Base-by-base conservation (phyloP, 106 monocot genomes). In the Vanilla planifolia region DNA sequence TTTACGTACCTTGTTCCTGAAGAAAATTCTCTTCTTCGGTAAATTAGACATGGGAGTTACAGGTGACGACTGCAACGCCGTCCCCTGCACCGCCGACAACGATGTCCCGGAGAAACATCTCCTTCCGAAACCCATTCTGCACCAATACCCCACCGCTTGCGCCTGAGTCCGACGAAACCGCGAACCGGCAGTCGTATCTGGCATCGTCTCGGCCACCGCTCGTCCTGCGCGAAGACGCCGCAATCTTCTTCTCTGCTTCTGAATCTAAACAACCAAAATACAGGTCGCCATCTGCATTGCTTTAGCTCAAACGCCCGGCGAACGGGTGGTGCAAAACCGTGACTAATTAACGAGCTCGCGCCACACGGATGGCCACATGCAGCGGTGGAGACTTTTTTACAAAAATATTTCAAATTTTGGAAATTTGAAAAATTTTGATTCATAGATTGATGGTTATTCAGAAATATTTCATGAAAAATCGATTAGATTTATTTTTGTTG, bases 11-110 rank as follows among this genome's bases (percentile, higher is more conserved):
- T 82, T 82, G 65, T 64, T 75, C 43, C 27, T 33, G 75, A 87
- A 87, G 65, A 87, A 87, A 48, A 87, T 42, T 28, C 82, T 75
- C 69, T 82, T 78, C 16, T 75, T 48, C 0, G 45, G 35, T 30
- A 24, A 42, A 3, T 41, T 46, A 0, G 37, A 57, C 32, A 69
- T 73, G 61, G 82, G 86, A 87, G 21, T 69, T 60, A 61, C 86
- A 87, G 8, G 15, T 16, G 5, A 86, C 53, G 14, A 27, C 8
- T 14, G 60, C 14, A 23, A 17, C 7, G 55, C 13, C 46, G 43
- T 48, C 60, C 0, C 5, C 21, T 10, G 21, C 44, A 11, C 25
- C 26, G 1, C 2, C 51, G 50, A 86, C 52, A 7, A 32, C 33
- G 41, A 86, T 41, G 19, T 74, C 65, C 29, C 65, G 24, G 37